Evolutionary conservation across 176 grass and related monocot species (phyloP).

Genomic region (Alopecurus myosuroides): DNA sequence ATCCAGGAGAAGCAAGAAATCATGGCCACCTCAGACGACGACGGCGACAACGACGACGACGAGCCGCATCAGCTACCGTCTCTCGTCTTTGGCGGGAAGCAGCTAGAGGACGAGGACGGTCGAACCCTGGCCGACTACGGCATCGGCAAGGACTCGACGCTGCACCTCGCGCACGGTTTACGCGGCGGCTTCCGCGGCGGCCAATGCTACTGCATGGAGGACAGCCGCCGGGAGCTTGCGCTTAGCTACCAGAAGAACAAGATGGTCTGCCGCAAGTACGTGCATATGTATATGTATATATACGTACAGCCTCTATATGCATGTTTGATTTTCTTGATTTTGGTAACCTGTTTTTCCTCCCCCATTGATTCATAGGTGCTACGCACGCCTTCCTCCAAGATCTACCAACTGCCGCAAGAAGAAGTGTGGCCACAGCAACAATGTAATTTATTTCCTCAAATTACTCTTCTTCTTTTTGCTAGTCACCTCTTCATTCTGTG

Average conservation of each 20-base stretch:
- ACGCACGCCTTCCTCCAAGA: not conserved
- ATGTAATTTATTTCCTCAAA: not conserved
- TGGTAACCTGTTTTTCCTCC: not conserved
- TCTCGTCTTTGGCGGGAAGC: not conserved
- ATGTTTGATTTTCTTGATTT: not conserved
- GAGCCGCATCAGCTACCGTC: not conserved
- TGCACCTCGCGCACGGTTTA: not conserved
- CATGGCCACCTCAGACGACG: not conserved
- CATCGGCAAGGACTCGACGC: not conserved
- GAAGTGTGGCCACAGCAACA: not conserved
- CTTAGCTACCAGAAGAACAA: not conserved
- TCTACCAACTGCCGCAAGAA: not conserved
- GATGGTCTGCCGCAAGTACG: not conserved
- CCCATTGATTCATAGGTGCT: not conserved
- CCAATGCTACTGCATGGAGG: not conserved
- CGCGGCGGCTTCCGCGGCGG: not conserved
- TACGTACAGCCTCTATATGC: too few relatives aligned
- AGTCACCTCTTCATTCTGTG: not conserved
- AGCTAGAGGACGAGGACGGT: not conserved
- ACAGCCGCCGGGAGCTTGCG: not conserved
- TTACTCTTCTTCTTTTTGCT: not conserved
- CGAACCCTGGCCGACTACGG: not conserved
- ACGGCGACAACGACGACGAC: not conserved
- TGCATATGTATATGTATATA: too few relatives aligned
- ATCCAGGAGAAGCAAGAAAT: not conserved